Evolutionary conservation across 176 grass and related monocot species (phyloP).

Genomic region (Carex myosuroides): DNA sequence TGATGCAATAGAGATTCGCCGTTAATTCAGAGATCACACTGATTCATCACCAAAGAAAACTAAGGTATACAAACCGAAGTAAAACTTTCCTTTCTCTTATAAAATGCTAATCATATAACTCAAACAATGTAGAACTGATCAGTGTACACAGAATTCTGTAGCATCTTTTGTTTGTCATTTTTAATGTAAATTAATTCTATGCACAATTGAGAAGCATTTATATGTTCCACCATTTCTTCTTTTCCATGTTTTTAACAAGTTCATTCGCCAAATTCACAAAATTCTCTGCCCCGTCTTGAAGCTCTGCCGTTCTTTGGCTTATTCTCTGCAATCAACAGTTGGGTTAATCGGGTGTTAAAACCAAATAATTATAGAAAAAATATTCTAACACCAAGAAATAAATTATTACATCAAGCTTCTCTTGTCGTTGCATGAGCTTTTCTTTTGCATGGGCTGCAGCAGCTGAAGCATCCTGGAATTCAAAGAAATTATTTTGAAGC

Average conservation of each 20-base stretch:
- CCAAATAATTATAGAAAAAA: background rate
- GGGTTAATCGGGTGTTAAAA: background rate
- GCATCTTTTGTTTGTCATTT: background rate
- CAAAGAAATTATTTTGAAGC: background rate
- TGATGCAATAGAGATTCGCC: no score
- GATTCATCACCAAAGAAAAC: background rate
- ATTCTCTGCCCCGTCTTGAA: slow-evolving; percentile 70
- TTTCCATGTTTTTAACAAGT: slow-evolving; percentile 64
- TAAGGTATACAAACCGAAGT: background rate
- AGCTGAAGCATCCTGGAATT: slow-evolving; percentile 60
- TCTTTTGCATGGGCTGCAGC: slow-evolving; percentile 77
- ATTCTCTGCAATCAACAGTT: slow-evolving; percentile 44
- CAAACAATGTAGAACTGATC: background rate
- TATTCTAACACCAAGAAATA: background rate
- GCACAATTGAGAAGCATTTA: slow-evolving; percentile 25
- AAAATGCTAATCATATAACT: background rate
- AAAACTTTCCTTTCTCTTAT: background rate
- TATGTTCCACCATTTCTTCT: slow-evolving; percentile 85
- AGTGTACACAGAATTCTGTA: background rate
- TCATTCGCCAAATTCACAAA: slow-evolving; percentile 63
- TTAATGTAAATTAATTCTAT: slow-evolving; percentile 3
- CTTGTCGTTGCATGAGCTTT: slow-evolving; percentile 72
- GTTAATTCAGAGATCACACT: background rate
- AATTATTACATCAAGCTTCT: slow-evolving; percentile 72
- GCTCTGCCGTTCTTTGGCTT: slow-evolving; percentile 59